These are phyloP conservation scores for Pezicula radicicola DNA, from an alignment of 2,329 filamentous ascomycete genomes.

Conservation along the genomic window DNA sequence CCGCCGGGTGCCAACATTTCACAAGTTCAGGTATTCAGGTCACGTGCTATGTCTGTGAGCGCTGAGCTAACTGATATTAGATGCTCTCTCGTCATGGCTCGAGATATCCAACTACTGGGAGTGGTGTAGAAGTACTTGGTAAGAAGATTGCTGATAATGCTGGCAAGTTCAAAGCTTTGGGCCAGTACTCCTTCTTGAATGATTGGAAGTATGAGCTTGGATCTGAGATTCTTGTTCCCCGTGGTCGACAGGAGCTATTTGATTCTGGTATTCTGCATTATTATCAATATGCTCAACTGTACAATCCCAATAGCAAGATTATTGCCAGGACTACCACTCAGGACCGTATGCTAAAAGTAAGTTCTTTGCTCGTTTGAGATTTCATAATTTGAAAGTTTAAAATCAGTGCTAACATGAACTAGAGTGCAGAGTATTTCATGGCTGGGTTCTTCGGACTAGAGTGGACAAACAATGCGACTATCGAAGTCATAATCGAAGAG, in stretches of 20 bases:
- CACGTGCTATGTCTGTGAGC: not conserved
- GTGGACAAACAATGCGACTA: slow-evolving; percentile 68
- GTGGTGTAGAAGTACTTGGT: slow-evolving; percentile 53
- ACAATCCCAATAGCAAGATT: slow-evolving; percentile 70
- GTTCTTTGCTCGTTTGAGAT: slow-evolving; percentile 30
- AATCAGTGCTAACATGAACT: slow-evolving; percentile 1
- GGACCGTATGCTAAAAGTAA: slow-evolving; percentile 67
- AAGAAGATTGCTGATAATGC: slow-evolving; percentile 53
- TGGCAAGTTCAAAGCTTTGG: slow-evolving; percentile 53
- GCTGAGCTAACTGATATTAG: slow-evolving; percentile 29
- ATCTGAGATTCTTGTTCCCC: slow-evolving; percentile 67
- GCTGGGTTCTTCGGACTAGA: slow-evolving; percentile 76
- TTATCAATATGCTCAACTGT: slow-evolving; percentile 54
- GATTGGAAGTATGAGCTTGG: slow-evolving; percentile 69
- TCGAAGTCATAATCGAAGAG: slow-evolving; percentile 69
- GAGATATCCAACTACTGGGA: slow-evolving; percentile 65
- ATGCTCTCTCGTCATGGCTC: slow-evolving; percentile 73
- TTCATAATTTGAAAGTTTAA: not conserved
- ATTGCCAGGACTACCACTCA: slow-evolving; percentile 73
- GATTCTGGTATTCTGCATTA: slow-evolving; percentile 68
- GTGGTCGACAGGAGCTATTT: slow-evolving; percentile 71
- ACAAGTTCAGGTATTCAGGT: slow-evolving; percentile 49
- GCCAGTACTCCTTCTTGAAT: slow-evolving; percentile 62
- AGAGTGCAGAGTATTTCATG: slow-evolving; percentile 68
- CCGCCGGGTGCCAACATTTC: slow-evolving; percentile 65